Evolutionary conservation across 306 rosid species (phyloP).

Genomic region (Medicago lupulina): DNA sequence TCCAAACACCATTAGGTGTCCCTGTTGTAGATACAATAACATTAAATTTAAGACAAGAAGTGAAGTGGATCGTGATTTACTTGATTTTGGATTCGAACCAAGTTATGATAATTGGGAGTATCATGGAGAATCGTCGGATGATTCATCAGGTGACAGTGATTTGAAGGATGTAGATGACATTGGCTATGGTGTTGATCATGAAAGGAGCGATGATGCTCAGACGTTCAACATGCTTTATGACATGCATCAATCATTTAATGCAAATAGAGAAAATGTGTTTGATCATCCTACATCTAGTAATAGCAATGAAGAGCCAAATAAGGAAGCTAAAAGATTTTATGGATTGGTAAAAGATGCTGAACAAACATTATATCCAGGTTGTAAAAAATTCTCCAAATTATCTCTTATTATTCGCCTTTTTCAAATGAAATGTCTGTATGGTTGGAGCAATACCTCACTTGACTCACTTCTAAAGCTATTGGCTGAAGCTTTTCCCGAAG

Average conservation of each 20-base stretch:
- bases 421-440: conserved; percentile 19
- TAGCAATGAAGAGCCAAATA: conserved; percentile 12
- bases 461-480: not conserved
- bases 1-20: not conserved
- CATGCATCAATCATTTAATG: not conserved
- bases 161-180: not conserved
- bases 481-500: not conserved
- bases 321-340: conserved; percentile 13
- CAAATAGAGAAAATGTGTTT: not conserved
- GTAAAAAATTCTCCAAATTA: conserved; percentile 5
- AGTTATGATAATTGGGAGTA: not conserved
- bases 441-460: conserved; percentile 6
- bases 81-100: not conserved
- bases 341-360: conserved; percentile 17
- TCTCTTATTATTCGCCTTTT: conserved; percentile 10
- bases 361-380: conserved; percentile 9
- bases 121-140: conserved; percentile 2
- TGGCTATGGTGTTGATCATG: not conserved
- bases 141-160: not conserved
- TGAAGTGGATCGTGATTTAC: not conserved
- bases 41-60: not conserved
- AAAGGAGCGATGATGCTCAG: conserved; percentile 1
- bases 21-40: not conserved
- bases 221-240: conserved; percentile 8
- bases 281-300: not conserved